A percentile compares a stretch with the other conserved stretches of the same genome.
Conservation (phyloP, 208 protist genomes). For the Vickermania ingenoplastis region DNA sequence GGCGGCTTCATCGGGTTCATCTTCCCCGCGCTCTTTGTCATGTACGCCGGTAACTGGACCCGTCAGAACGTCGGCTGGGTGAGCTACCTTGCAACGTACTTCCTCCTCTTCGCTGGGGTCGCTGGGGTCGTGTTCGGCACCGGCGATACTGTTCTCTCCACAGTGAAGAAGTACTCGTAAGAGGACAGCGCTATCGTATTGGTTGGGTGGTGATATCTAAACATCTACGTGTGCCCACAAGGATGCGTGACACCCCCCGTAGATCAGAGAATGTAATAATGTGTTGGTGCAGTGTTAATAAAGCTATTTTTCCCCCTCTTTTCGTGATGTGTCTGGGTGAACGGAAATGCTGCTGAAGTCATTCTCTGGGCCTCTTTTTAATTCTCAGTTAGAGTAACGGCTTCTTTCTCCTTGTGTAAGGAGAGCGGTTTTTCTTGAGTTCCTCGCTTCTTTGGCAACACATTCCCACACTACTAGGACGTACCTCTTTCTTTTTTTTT, state of each 20-base stretch:
- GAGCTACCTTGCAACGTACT: conserved; percentile 31
- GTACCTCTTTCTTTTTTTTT: background rate
- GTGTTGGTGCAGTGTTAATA: too few species aligned
- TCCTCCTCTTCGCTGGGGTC: conserved; percentile 33
- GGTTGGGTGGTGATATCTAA: too few species aligned
- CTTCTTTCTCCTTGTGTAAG: background rate
- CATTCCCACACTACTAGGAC: background rate
- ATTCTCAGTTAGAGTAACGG: background rate
- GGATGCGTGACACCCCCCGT: background rate
- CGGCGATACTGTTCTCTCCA: conserved; percentile 35
- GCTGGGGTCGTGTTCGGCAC: conserved; percentile 53
- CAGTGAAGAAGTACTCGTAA: too few species aligned
- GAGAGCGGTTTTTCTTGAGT: too few species aligned
- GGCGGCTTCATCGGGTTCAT: conserved; percentile 65
- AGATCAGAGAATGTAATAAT: too few species aligned
- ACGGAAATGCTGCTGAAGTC: background rate
- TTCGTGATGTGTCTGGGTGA: background rate
- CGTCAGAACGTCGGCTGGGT: conserved; percentile 22
- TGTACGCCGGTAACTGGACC: conserved; percentile 48
- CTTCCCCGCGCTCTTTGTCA: conserved; percentile 45
- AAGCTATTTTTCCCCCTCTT: background rate
- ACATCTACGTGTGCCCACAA: background rate
- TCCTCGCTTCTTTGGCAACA: background rate
- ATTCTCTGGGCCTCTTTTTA: background rate
- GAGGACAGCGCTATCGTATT: too few species aligned